Percentiles rank a stretch among this genome's conserved stretches.
These are phyloP conservation scores for Saprolegnia parasitica DNA, from an alignment of 352 stramenopile species.

Conservation along the genomic window DNA sequence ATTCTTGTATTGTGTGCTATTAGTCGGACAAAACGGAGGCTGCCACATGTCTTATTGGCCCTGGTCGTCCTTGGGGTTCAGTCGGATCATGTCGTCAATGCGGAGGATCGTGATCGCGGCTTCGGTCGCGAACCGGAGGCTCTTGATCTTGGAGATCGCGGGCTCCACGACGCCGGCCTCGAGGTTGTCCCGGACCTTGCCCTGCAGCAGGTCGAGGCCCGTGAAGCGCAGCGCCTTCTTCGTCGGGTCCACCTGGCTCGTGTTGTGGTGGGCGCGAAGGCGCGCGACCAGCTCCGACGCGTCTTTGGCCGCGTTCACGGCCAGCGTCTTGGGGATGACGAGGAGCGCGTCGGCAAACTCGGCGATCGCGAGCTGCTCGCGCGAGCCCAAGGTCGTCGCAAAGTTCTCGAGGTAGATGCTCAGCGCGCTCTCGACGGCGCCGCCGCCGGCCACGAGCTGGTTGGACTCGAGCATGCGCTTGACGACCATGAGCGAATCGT, in stretches of 20 bases:
- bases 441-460: conserved; percentile 96
- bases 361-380: conserved; percentile 98
- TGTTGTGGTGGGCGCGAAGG: conserved; percentile 95
- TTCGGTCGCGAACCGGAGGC: conserved; percentile 98
- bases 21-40: conserved; percentile 26
- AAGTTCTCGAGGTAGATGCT: conserved; percentile 98
- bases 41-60: conserved; percentile 47
- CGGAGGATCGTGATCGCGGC: conserved; percentile 99
- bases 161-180: conserved; percentile 97
- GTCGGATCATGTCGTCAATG: conserved; percentile 99
- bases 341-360: conserved; percentile 98
- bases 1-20: conserved; percentile 5
- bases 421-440: conserved; percentile 96
- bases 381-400: conserved; percentile 93
- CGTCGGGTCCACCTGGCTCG: conserved; percentile 81
- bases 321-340: conserved; percentile 98
- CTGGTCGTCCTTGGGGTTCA: conserved; percentile 82
- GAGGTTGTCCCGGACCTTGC: conserved; percentile 95
- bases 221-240: conserved; percentile 82
- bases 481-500: conserved; percentile 99
- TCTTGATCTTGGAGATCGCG: conserved; percentile 99
- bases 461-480: conserved; percentile 99
- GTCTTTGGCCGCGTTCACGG: conserved; percentile 99
- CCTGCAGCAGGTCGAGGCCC: conserved; percentile 96
- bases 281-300: conserved; percentile 97